Conservation (phyloP, 495 filamentous ascomycete species). For the Penicillium subrubescens region DNA sequence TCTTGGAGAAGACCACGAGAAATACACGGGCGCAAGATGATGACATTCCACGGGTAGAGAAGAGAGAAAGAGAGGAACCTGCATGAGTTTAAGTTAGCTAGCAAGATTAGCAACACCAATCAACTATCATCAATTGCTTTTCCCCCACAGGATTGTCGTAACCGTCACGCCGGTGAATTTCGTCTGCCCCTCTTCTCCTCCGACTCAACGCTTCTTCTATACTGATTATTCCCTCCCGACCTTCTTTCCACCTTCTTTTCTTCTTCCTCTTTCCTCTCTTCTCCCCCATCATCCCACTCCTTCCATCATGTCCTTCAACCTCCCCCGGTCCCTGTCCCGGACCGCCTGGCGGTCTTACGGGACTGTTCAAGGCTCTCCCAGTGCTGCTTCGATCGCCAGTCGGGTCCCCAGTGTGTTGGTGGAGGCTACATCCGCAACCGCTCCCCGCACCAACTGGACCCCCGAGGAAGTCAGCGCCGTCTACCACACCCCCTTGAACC, state of each 20-base stretch:
- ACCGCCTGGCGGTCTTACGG: slow-evolving; percentile 41
- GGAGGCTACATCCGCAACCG: slow-evolving; percentile 57
- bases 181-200: slow-evolving; percentile 15
- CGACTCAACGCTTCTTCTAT: slow-evolving; percentile 1
- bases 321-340: slow-evolving; percentile 33
- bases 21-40: background rate
- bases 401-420: slow-evolving; percentile 45
- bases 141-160: slow-evolving; percentile 26
- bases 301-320: slow-evolving; percentile 35
- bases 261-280: background rate
- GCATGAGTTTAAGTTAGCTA: slow-evolving; percentile 9
- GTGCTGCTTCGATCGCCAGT: slow-evolving; percentile 33
- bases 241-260: slow-evolving; percentile 9
- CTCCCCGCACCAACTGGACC: slow-evolving; percentile 72
- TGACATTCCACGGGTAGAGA: background rate
- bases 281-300: slow-evolving; percentile 15
- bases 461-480: slow-evolving; percentile 73
- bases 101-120: background rate
- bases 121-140: background rate
- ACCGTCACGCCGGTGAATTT: slow-evolving; percentile 28
- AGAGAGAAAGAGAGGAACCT: background rate
- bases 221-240: background rate
- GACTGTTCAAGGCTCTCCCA: slow-evolving; percentile 45
- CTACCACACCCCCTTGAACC: slow-evolving; percentile 76
- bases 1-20: background rate